phyloP scores from a whole-genome alignment of 768 basidiomycete genomes.

The Boletus speciosus region DNA sequence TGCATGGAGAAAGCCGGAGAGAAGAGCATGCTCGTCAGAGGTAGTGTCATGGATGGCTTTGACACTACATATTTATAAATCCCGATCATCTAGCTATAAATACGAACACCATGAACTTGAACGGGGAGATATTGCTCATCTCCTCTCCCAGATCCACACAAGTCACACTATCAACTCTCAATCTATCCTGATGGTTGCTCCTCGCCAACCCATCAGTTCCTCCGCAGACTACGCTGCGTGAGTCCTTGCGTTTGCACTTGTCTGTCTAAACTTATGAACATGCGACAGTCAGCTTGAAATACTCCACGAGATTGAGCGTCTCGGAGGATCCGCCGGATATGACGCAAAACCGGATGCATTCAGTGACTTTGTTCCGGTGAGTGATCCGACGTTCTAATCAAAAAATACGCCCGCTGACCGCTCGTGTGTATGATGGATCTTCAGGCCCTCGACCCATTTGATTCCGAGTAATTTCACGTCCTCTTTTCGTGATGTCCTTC shows the following conservation, averaged over 20 bases:
- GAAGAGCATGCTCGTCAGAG: not conserved
- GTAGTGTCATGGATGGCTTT: not conserved
- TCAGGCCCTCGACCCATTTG: not conserved
- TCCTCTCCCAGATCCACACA: not conserved
- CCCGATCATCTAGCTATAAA: not conserved
- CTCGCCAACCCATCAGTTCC: not conserved
- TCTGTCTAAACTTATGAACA: not conserved
- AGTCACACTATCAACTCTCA: not conserved
- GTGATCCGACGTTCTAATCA: not conserved
- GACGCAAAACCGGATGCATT: not conserved
- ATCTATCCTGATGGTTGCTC: not conserved
- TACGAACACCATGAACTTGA: not conserved
- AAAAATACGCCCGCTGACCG: not conserved
- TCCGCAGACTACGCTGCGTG: not conserved
- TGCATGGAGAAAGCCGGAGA: not conserved
- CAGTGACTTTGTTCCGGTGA: not conserved
- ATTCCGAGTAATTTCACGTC: not conserved
- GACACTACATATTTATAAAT: not conserved
- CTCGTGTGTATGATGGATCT: not conserved
- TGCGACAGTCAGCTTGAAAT: not conserved
- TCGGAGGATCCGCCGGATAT: constrained; percentile 2
- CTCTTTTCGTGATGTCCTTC: not conserved
- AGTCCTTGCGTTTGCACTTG: not conserved
- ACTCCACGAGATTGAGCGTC: not conserved
- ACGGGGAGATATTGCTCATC: not conserved